phyloP scores from a whole-genome alignment of 495 filamentous ascomycete genomes.

The Penicillium odoratum region DNA sequence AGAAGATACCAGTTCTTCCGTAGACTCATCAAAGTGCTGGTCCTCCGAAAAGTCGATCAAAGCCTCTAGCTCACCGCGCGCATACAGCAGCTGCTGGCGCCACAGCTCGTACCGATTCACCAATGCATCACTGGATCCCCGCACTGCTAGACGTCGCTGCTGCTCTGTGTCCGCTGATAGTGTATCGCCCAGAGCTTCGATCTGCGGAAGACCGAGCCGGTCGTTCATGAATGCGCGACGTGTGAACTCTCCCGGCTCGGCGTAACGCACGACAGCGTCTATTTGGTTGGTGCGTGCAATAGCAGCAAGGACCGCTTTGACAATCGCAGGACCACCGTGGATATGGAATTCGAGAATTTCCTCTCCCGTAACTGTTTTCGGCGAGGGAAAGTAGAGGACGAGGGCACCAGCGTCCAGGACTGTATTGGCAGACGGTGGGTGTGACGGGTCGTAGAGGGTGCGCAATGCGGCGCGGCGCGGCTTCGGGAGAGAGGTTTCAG shows the following conservation, averaged over 20 bases:
- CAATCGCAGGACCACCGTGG: conserved; percentile 87
- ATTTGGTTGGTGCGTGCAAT: conserved; percentile 53
- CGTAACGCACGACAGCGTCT: conserved; percentile 67
- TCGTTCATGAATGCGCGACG: conserved; percentile 87
- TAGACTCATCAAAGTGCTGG: conserved; percentile 92
- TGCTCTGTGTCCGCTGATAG: conserved; percentile 90
- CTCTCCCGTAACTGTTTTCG: conserved; percentile 86
- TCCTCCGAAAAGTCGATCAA: conserved; percentile 97
- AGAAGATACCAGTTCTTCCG: conserved; percentile 64
- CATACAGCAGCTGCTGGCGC: conserved; percentile 74
- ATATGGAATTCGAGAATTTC: conserved; percentile 91
- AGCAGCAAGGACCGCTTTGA: conserved; percentile 78
- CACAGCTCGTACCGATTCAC: conserved; percentile 82
- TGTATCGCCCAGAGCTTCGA: conserved; percentile 86
- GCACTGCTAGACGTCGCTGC: conserved; percentile 82
- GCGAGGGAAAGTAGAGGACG: conserved; percentile 83
- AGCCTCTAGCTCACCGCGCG: conserved; percentile 89
- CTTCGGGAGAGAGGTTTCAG: conserved; percentile 58
- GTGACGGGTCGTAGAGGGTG: conserved; percentile 67
- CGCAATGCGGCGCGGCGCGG: conserved; percentile 77
- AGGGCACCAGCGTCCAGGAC: conserved; percentile 81
- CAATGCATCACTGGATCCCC: conserved; percentile 68
- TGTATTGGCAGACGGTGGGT: conserved; percentile 31
- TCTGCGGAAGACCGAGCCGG: conserved; percentile 84
- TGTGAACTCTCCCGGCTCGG: conserved; percentile 95